These are phyloP conservation scores for Actinomortierella wolfii DNA, from an alignment of 371 early-diverging fungal genomes.

Conservation along the genomic window DNA sequence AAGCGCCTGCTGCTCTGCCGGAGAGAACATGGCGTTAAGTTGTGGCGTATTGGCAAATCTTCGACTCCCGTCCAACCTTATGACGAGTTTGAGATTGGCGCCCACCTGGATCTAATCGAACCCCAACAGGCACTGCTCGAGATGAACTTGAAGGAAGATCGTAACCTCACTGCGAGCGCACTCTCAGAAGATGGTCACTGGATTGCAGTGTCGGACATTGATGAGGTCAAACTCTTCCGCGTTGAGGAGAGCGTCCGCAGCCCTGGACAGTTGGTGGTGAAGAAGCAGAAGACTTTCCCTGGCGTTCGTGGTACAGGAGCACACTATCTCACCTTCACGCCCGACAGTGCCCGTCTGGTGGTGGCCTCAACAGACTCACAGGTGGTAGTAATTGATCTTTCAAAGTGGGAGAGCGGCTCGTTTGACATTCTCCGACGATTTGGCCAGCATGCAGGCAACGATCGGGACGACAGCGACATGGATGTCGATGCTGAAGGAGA, in stretches of 20 bases:
- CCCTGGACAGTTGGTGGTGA: slow-evolving; percentile 55
- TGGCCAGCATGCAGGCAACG: slow-evolving; percentile 63
- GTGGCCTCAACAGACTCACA: slow-evolving; percentile 69
- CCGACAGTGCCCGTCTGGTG: slow-evolving; percentile 66
- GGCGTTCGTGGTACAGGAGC: slow-evolving; percentile 57
- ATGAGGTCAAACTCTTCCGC: slow-evolving; percentile 72
- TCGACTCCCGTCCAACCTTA: slow-evolving; percentile 37
- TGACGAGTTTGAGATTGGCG: slow-evolving; percentile 39
- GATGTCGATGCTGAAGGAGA: slow-evolving; percentile 56
- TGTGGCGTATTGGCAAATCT: slow-evolving; percentile 80
- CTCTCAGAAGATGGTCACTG: slow-evolving; percentile 85
- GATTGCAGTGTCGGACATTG: slow-evolving; percentile 84
- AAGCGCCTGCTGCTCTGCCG: slow-evolving; percentile 65
- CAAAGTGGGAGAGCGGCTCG: slow-evolving; percentile 54
- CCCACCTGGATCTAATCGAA: slow-evolving; percentile 58
- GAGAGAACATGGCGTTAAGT: slow-evolving; percentile 63
- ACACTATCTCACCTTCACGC: slow-evolving; percentile 69
- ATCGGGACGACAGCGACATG: slow-evolving; percentile 19
- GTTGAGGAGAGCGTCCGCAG: slow-evolving; percentile 56
- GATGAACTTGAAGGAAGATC: slow-evolving; percentile 63
- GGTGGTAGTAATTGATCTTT: slow-evolving; percentile 66
- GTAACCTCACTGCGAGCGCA: slow-evolving; percentile 72
- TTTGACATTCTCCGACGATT: slow-evolving; percentile 64
- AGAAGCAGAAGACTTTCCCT: slow-evolving; percentile 55
- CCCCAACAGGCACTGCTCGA: slow-evolving; percentile 67